Percentiles rank a stretch among this genome's conserved stretches.
Evolutionary conservation across 441 rosid genomes (phyloP).

Genomic region (Populus hybrid): DNA sequence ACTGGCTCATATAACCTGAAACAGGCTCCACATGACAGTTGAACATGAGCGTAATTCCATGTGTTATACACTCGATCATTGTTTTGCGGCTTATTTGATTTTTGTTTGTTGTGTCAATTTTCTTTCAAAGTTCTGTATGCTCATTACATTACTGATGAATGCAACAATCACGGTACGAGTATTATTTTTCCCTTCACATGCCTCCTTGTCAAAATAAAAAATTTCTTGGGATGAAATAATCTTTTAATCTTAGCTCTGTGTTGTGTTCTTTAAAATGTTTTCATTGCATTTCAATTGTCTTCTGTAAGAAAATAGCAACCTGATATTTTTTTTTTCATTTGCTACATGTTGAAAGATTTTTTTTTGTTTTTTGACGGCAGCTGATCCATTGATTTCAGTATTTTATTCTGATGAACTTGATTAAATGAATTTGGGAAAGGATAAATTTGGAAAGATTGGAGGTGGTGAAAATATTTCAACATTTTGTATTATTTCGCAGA

Average conservation of each 20-base stretch:
- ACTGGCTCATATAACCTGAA: slow-evolving; percentile 12
- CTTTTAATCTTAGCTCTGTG: background rate
- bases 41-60: background rate
- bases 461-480: no score
- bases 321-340: no score
- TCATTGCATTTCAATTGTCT: background rate
- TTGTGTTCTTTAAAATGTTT: background rate
- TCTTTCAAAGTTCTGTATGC: background rate
- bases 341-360: no score
- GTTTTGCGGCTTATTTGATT: background rate
- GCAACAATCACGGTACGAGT: background rate
- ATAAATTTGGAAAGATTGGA: no score
- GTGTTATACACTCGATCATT: background rate
- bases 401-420: no score
- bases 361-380: no score
- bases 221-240: background rate
- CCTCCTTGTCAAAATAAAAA: background rate
- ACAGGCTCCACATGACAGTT: slow-evolving; percentile 1
- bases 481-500: no score
- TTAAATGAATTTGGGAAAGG: no score
- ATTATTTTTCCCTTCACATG: background rate
- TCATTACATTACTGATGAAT: background rate
- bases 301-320: background rate
- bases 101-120: background rate
- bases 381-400: no score